A percentile compares a stretch with the other conserved stretches of the same genome.
Conservation (phyloP, 139 green algal genomes). For the Chlamydomonas incerta region DNA sequence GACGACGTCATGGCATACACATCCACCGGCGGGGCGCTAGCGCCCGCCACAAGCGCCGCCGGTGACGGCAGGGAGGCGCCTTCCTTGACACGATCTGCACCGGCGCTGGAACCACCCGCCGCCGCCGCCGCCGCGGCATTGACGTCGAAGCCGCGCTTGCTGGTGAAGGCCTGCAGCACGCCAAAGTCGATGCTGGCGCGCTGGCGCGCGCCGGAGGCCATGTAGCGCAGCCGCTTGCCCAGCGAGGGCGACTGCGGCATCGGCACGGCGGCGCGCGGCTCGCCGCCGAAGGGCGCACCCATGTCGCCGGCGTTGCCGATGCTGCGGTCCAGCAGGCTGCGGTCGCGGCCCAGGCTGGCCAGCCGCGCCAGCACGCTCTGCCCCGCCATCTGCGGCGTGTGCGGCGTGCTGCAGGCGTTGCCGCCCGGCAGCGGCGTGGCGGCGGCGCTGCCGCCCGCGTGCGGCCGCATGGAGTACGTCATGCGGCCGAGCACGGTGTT, state of each 20-base stretch:
- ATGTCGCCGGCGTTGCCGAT: too few relatives aligned
- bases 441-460: neutral
- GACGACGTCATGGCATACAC: too few relatives aligned
- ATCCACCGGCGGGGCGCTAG: too few relatives aligned
- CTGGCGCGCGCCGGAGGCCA: neutral
- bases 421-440: neutral
- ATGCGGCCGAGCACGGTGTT: neutral
- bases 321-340: neutral
- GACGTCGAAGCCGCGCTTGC: neutral
- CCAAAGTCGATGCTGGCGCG: conserved; percentile 9
- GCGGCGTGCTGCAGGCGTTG: neutral
- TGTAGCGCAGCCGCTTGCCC: neutral
- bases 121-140: too few relatives aligned
- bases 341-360: neutral
- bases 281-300: too few relatives aligned
- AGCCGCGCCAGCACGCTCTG: neutral
- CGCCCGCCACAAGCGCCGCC: too few relatives aligned
- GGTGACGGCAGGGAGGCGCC: too few relatives aligned
- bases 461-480: neutral
- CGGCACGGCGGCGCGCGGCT: too few relatives aligned
- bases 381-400: neutral
- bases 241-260: neutral
- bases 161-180: neutral
- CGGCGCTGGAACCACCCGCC: too few relatives aligned
- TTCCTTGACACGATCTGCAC: too few relatives aligned